Percentiles rank a stretch among this genome's conserved stretches.
Evolutionary conservation across 2,329 filamentous ascomycete species (phyloP).

Genomic region (Aspergillus flavus): DNA sequence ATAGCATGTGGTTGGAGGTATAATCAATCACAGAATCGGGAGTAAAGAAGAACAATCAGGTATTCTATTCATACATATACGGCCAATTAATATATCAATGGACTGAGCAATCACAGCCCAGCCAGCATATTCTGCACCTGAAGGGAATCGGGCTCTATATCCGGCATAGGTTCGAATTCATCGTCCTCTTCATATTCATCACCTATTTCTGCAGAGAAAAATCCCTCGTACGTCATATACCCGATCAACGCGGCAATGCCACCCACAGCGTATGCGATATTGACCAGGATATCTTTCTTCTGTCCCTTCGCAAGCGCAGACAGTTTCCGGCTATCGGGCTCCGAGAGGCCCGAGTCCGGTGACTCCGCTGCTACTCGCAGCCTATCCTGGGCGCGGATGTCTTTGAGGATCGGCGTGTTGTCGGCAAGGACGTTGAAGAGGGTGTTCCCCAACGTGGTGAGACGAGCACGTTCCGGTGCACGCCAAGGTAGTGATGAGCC

Average conservation of each 20-base stretch:
- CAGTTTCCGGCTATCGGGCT: slow-evolving; percentile 28
- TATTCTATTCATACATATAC: not conserved
- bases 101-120: not conserved
- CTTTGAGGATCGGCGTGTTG: slow-evolving; percentile 39
- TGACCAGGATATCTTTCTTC: slow-evolving; percentile 39
- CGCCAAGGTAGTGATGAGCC: slow-evolving; percentile 43
- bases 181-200: slow-evolving; percentile 18
- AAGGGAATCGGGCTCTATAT: slow-evolving; percentile 12
- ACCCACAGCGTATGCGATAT: slow-evolving; percentile 38
- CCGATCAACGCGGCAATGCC: slow-evolving; percentile 39
- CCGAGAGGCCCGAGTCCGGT: slow-evolving; percentile 26
- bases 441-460: slow-evolving; percentile 36
- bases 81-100: not conserved
- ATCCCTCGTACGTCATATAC: slow-evolving; percentile 39
- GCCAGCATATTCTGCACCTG: slow-evolving; percentile 23
- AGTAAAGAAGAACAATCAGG: not conserved
- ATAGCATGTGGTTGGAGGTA: not conserved
- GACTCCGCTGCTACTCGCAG: slow-evolving; percentile 37
- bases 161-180: not conserved
- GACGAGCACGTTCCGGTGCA: slow-evolving; percentile 34
- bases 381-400: slow-evolving; percentile 40
- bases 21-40: not conserved
- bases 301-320: slow-evolving; percentile 26
- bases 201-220: slow-evolving; percentile 18
- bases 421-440: slow-evolving; percentile 40